phyloP scores from a whole-genome alignment of 202 grass and related monocot species.

The Dendrocalamus latiflorus region DNA sequence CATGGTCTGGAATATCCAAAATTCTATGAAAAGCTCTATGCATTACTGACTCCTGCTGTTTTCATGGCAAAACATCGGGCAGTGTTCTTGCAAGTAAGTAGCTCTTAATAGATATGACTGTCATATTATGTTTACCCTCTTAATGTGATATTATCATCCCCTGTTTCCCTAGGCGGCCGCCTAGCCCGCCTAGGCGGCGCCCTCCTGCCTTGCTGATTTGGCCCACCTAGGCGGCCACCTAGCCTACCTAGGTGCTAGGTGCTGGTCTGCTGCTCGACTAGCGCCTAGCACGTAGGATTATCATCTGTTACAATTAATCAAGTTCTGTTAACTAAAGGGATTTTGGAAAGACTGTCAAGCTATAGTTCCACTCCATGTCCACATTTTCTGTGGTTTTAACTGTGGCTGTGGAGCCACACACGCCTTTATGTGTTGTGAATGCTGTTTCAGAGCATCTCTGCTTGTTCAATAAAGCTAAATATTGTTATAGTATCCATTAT shows the following conservation, averaged over 20 bases:
- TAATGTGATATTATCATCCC: neutral
- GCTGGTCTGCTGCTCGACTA: too few species aligned
- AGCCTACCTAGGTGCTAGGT: too few species aligned
- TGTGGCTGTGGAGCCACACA: neutral
- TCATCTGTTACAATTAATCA: neutral
- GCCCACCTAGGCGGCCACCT: too few species aligned
- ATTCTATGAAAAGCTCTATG: conserved; percentile 95
- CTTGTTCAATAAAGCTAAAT: neutral
- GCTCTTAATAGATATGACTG: neutral
- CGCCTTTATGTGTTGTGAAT: neutral
- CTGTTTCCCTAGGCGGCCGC: too few species aligned
- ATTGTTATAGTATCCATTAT: neutral
- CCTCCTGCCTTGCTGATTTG: too few species aligned
- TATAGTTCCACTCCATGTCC: neutral
- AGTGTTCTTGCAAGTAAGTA: conserved; percentile 90
- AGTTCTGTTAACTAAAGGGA: neutral
- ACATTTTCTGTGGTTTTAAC: neutral
- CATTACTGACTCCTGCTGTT: conserved; percentile 71
- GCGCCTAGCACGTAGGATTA: neutral
- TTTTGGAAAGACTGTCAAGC: neutral
- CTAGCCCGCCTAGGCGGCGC: too few species aligned
- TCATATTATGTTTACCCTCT: neutral
- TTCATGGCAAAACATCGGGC: conserved; percentile 90
- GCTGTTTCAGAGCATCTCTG: neutral
- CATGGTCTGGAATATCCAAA: conserved; percentile 89